A percentile compares a stretch with the other conserved stretches of the same genome.
These are phyloP conservation scores for Noccaea bulbosa DNA, from an alignment of 345 rosid genomes.

Conservation along the genomic window DNA sequence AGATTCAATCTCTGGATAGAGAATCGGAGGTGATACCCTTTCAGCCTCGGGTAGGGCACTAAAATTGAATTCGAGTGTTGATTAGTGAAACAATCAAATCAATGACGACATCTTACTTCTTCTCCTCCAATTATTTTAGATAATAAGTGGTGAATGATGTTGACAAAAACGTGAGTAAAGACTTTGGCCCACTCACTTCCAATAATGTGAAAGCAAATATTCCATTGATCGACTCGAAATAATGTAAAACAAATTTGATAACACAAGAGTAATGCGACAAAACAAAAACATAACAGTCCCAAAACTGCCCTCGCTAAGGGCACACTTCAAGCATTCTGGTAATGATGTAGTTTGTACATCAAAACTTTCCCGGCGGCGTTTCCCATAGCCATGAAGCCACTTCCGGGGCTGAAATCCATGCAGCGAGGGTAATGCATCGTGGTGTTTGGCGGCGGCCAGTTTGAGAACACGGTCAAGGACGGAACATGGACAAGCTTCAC, in stretches of 20 bases:
- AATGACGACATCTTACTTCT: slow-evolving; percentile 31
- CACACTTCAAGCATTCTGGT: slow-evolving; percentile 64
- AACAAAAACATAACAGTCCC: slow-evolving; percentile 19
- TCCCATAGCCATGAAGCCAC: slow-evolving; percentile 93
- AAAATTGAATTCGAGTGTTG: background rate
- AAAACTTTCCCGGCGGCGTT: slow-evolving; percentile 85
- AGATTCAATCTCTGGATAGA: slow-evolving; percentile 27
- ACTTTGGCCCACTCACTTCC: slow-evolving; percentile 30
- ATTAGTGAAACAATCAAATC: slow-evolving; percentile 15
- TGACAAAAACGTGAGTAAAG: slow-evolving; percentile 20
- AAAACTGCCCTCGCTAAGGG: slow-evolving; percentile 22
- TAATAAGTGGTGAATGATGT: background rate
- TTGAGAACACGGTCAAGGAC: slow-evolving; percentile 70
- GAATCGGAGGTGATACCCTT: slow-evolving; percentile 26
- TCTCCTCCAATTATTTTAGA: slow-evolving; percentile 18
- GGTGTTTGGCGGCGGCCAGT: slow-evolving; percentile 73
- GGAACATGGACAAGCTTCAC: slow-evolving; percentile 79
- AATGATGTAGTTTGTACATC: slow-evolving; percentile 84
- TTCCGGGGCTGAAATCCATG: slow-evolving; percentile 90
- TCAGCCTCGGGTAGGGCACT: slow-evolving; percentile 32
- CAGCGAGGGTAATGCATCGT: slow-evolving; percentile 70
- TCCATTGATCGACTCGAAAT: slow-evolving; percentile 26
- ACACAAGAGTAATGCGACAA: slow-evolving; percentile 25
- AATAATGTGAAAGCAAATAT: slow-evolving; percentile 12
- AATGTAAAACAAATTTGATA: slow-evolving; percentile 1